Evolutionary conservation across 1,284 basidiomycete species (phyloP).

Genomic region (Marasmius oreades): DNA sequence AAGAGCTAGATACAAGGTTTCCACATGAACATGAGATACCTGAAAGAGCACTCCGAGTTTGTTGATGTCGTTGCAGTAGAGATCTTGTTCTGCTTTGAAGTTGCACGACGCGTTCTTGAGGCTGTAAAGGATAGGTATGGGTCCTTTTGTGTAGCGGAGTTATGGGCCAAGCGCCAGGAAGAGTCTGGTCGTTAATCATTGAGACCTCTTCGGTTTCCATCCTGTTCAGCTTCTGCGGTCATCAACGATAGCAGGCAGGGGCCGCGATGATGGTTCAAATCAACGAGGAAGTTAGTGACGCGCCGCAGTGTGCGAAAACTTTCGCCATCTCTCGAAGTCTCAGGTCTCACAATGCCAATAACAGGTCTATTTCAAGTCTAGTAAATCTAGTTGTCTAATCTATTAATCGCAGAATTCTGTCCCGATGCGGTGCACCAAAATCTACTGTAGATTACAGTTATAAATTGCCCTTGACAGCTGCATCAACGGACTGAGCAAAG

Average conservation of each 20-base stretch:
- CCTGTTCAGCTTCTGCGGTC: background rate
- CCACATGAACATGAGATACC: slow-evolving; percentile 2
- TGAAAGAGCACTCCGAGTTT: background rate
- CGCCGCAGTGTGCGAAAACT: too few relatives aligned
- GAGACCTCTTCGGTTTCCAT: slow-evolving; percentile 4
- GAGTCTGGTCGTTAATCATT: slow-evolving; percentile 6
- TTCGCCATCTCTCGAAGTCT: too few relatives aligned
- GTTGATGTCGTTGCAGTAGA: slow-evolving; percentile 15
- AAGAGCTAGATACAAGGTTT: background rate
- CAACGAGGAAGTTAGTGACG: too few relatives aligned
- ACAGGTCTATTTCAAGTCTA: too few relatives aligned
- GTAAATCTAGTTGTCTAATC: too few relatives aligned
- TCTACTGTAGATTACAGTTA: slow-evolving; percentile 31
- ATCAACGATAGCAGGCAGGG: background rate
- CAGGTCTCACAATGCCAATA: too few relatives aligned
- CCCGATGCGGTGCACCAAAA: background rate
- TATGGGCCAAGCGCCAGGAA: slow-evolving; percentile 32
- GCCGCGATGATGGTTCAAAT: background rate
- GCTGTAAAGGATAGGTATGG: slow-evolving; percentile 20
- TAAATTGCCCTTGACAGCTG: slow-evolving; percentile 78
- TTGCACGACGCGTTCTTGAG: slow-evolving; percentile 26
- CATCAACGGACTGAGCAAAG: slow-evolving; percentile 84
- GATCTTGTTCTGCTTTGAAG: slow-evolving; percentile 28
- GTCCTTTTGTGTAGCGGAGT: slow-evolving; percentile 19
- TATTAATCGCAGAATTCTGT: slow-evolving; percentile 7